A percentile compares a stretch with the other conserved stretches of the same genome.
phyloP scores from a whole-genome alignment of 306 rosid species.

The Delonix regia region DNA sequence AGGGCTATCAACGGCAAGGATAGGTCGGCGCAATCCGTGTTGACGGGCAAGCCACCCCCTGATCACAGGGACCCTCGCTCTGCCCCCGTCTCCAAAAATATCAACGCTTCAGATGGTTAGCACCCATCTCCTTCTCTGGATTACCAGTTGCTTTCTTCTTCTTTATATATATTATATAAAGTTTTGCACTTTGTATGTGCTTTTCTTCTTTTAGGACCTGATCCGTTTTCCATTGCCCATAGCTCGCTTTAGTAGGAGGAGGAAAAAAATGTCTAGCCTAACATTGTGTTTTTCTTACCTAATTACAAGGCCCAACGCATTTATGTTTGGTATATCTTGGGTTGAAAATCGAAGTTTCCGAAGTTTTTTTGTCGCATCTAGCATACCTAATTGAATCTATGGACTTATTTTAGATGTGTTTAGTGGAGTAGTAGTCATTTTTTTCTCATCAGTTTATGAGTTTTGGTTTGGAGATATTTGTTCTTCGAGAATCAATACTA shows the following conservation, averaged over 20 bases:
- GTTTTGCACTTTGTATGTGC: background rate
- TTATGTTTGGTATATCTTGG: background rate
- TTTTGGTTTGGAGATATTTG: background rate
- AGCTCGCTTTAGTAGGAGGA: background rate
- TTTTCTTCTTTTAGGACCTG: background rate
- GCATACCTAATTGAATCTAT: background rate
- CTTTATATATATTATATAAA: background rate
- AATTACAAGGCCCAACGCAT: background rate
- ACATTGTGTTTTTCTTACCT: background rate
- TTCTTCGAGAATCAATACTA: too few species aligned
- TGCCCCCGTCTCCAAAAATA: slow-evolving; percentile 44
- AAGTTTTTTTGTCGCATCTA: background rate
- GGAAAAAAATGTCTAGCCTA: background rate
- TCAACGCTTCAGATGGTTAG: slow-evolving; percentile 63
- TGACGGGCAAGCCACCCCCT: slow-evolving; percentile 39
- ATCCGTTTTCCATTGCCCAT: slow-evolving; percentile 7
- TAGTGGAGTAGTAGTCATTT: background rate
- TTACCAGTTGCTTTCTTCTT: background rate
- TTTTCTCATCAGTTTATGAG: background rate
- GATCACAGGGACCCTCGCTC: slow-evolving; percentile 60
- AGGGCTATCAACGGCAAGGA: slow-evolving; percentile 71
- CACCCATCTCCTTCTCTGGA: background rate
- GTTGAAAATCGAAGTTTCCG: background rate
- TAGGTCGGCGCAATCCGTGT: slow-evolving; percentile 38
- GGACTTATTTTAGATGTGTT: background rate